A percentile compares a stretch with the other conserved stretches of the same genome.
Conservation (phyloP, 768 basidiomycete species). For the Lactarius psammicola region DNA sequence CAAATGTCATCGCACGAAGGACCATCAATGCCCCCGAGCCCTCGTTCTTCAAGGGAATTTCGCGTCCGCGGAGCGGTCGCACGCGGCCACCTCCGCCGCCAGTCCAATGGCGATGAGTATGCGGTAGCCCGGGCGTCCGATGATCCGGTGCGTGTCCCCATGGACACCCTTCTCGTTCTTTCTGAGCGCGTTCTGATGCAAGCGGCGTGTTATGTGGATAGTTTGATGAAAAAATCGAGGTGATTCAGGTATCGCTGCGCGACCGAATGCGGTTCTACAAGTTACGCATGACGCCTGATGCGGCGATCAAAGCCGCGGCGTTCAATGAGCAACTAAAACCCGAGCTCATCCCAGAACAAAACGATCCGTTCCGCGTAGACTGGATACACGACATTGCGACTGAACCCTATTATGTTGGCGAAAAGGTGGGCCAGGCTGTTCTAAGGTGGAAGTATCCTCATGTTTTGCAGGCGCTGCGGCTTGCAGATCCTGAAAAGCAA, state of each 20-base stretch:
- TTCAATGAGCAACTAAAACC: constrained; percentile 85
- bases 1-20: constrained; percentile 72
- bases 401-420: constrained; percentile 64
- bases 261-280: constrained; percentile 88
- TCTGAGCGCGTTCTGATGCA: constrained; percentile 3
- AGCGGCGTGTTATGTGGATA: constrained; percentile 32
- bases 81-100: constrained; percentile 31
- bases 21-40: constrained; percentile 46
- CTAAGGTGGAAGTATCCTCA: not conserved
- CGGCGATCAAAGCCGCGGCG: constrained; percentile 63
- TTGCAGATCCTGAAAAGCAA: constrained; percentile 64
- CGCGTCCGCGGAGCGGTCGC: constrained; percentile 50
- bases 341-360: constrained; percentile 80
- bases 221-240: constrained; percentile 77
- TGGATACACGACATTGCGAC: constrained; percentile 65
- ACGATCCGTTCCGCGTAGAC: constrained; percentile 79
- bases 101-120: constrained; percentile 50
- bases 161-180: not conserved
- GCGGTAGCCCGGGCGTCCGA: constrained; percentile 47
- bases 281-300: constrained; percentile 69
- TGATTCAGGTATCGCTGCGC: constrained; percentile 67
- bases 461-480: constrained; percentile 55
- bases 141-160: constrained; percentile 53
- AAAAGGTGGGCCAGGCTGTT: constrained; percentile 47
- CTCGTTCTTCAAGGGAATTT: constrained; percentile 49